phyloP scores from a whole-genome alignment of 2,329 filamentous ascomycete genomes.

The Volutella citrinella region DNA sequence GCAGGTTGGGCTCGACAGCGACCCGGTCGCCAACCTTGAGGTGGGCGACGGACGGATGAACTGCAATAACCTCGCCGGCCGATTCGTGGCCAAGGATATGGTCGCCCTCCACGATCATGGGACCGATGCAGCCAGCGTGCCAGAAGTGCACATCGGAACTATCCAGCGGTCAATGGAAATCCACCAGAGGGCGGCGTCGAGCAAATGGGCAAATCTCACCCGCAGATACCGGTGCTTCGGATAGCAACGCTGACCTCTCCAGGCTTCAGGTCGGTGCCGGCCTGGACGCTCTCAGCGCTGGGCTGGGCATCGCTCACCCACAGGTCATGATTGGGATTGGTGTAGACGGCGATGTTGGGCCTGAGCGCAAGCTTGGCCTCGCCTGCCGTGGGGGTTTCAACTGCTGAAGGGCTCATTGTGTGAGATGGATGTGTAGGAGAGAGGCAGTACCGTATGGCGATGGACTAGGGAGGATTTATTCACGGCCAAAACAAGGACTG shows the following conservation, averaged over 20 bases:
- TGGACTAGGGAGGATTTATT: slow-evolving; percentile 10
- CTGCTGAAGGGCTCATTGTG: slow-evolving; percentile 35
- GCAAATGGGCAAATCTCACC: slow-evolving; percentile 52
- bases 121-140: slow-evolving; percentile 91
- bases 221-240: slow-evolving; percentile 95
- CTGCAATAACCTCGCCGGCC: slow-evolving; percentile 77
- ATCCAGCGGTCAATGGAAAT: too few relatives aligned
- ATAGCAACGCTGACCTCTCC: slow-evolving; percentile 87
- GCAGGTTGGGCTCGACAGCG: slow-evolving; percentile 90
- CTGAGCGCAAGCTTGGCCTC: slow-evolving; percentile 45
- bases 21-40: slow-evolving; percentile 87
- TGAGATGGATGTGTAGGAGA: slow-evolving; percentile 7
- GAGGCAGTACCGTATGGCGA: too few relatives aligned
- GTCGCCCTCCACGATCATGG: slow-evolving; percentile 86
- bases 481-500: slow-evolving; percentile 8
- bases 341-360: slow-evolving; percentile 93
- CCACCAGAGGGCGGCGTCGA: too few relatives aligned
- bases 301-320: slow-evolving; percentile 83
- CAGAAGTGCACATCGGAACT: slow-evolving; percentile 97
- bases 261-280: slow-evolving; percentile 64
- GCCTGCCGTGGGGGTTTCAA: slow-evolving; percentile 23
- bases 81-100: slow-evolving; percentile 96
- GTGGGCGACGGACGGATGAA: slow-evolving; percentile 73
- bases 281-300: slow-evolving; percentile 68
- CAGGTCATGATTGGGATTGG: slow-evolving; percentile 86